Evolutionary conservation across 352 stramenopile species (phyloP), one percentile per base, ranked within the genome.

Genomic region (Globisporangium sylvaticum): DNA sequence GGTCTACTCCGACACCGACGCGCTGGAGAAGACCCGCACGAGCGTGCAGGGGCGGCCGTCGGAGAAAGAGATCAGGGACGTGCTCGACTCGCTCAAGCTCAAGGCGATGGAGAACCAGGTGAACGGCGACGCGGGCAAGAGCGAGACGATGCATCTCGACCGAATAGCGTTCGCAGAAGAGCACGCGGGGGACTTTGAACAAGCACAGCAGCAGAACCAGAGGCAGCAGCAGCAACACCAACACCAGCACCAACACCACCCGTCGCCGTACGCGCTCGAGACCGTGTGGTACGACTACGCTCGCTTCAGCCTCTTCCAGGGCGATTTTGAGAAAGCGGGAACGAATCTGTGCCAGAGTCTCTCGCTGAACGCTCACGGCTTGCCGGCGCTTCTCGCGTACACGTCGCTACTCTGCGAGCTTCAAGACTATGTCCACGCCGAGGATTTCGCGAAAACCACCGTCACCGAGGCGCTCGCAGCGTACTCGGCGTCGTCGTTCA

Each of bases 31-130:
- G 24, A 67, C 67, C 5, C 59, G 66, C 42, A 67, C 71, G 22
- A 50, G 24, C 8, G 56, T 62, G 42, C 74, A 69, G 4, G 68
- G 72, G 10, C 60, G 54, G 18, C 71, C 65, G 24, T 77, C 65
- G 34, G 69, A 61, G 48, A 76, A 52, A 34, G 71, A 78, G 18
- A 60, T 85, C 15, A 56, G 48, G 0, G 67, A 56, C 2, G 64
- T 70, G 6, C 64, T 92, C 27, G 58, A 79, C n/a, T 62, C 69
- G 25, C 69, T 92, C 37, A 58, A 69, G 10, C 68, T 88, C 0
- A 83, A 84, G 56, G 78, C 84, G 20, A 66, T 89, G 50, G 86
- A 94, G 62, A 90, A 86, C 64, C 78, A 92, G 61, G 81, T 86
- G n/a, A 90, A 74, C 44, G 79, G 80, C 42, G 81, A 91, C 58